Base-by-base conservation (phyloP, 2,329 filamentous ascomycete species). In the Shiraia bambusicola region DNA sequence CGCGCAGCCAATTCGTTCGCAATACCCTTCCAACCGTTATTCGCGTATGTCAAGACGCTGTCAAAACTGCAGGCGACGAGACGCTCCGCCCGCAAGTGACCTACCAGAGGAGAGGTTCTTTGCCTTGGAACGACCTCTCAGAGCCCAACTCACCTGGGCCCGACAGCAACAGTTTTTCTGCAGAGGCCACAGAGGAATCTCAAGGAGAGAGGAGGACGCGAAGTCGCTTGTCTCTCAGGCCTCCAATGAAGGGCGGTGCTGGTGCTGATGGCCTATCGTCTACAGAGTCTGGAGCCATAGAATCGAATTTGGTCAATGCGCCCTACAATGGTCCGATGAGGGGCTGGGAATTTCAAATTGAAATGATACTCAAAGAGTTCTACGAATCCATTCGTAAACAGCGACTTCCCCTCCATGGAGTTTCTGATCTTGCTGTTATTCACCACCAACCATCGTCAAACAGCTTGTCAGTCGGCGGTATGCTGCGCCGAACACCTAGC, bases 1-100 rank as follows among this genome's bases (percentile, higher is more conserved):
- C 92, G 1, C 83, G 87, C 41, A 85, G 79, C 50, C 92, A 97
- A 61, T 98, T 97, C 61, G 81, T 98, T 63, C 95, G 94, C 70
- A 98, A 98, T 64, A 96, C 93, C 4, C 84, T 97, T 76, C 86
- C 87, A 1, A 95, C 92, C 0, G 87, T 98, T 49, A 82, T 81
- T 44, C 83, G 89, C 10, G 78, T 90, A 8, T 74, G 78, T 28
- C 88, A 95, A 55, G 82, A 84, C n/a, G 81, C 77, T 1, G 82
- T 87, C 1, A 61, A 62, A 38, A 59, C 60, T 16, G 52, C 48
- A 10, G 52, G 47, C 13, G 63, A 64, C 6, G 63, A 67, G 40
- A 67, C 64, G 11, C 40, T 69, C 13, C 54, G 64, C 6, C 65
- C 65, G 6, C 57, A 65, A 14, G 65, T 61, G 2, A 65, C 59